Percentiles rank a stretch among this genome's conserved stretches.
These are phyloP conservation scores for Aspergillus fijiensis DNA, from an alignment of 2,329 filamentous ascomycete genomes.

Conservation along the genomic window DNA sequence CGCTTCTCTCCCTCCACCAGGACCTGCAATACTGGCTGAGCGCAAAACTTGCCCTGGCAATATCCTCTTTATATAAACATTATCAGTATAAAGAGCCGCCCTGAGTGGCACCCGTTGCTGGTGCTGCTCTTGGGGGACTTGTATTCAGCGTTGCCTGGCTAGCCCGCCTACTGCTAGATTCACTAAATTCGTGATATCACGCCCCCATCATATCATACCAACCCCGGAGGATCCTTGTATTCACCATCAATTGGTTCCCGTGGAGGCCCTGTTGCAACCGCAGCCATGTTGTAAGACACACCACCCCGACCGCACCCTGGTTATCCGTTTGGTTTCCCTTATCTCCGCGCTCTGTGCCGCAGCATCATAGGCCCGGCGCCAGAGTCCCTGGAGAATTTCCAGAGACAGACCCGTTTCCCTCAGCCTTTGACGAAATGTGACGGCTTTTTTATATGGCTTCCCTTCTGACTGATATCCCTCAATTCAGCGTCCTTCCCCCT, in stretches of 20 bases:
- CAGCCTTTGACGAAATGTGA: constrained; percentile 1
- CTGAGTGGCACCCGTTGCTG: constrained; percentile 13
- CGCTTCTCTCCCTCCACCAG: background rate
- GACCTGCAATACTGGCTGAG: background rate
- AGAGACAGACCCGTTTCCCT: constrained; percentile 2
- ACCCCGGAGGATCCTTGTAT: background rate
- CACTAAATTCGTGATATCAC: background rate
- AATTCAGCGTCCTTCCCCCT: constrained; percentile 72
- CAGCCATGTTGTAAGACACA: constrained; percentile 27
- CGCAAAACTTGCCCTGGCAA: background rate
- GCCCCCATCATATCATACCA: constrained; percentile 2
- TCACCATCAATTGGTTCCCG: constrained; percentile 2
- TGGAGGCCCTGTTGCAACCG: constrained; percentile 6
- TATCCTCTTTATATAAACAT: background rate
- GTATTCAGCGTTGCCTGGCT: constrained; percentile 10
- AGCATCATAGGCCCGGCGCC: background rate
- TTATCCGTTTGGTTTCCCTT: constrained; percentile 3
- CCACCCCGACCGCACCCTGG: constrained; percentile 1
- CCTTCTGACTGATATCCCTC: constrained; percentile 16
- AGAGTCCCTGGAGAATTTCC: background rate
- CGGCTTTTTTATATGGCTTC: constrained; percentile 8
- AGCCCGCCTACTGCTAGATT: constrained; percentile 10
- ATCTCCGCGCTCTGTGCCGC: constrained; percentile 6
- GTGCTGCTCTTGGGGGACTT: constrained; percentile 14
- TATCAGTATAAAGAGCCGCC: background rate